phyloP scores from a whole-genome alignment of 2,329 filamentous ascomycete species.

The Paecilomyces formosus region DNA sequence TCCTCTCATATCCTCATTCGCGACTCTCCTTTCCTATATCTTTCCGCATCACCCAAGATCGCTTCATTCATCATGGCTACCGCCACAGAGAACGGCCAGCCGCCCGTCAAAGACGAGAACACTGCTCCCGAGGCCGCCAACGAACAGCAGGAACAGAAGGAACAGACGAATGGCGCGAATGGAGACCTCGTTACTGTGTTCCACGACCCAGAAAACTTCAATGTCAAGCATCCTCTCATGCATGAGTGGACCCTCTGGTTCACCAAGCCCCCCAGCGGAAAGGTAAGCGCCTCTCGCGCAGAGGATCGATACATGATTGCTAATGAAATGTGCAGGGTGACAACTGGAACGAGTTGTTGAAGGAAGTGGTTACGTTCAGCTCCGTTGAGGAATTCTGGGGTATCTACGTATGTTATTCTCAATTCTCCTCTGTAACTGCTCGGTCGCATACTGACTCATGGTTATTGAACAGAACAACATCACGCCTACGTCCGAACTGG shows the following conservation, averaged over 20 bases:
- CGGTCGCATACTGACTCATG: background rate
- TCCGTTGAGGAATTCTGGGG: constrained; percentile 99
- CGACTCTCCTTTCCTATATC: constrained; percentile 2
- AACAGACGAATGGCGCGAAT: constrained; percentile 11
- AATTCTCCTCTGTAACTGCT: background rate
- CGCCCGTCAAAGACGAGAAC: constrained; percentile 45
- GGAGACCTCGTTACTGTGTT: constrained; percentile 82
- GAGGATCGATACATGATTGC: background rate
- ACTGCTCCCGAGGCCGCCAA: constrained; percentile 42
- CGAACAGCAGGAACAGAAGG: constrained; percentile 22
- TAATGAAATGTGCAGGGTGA: constrained; percentile 57
- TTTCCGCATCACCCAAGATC: constrained; percentile 6
- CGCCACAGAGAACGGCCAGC: constrained; percentile 27
- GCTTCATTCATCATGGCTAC: constrained; percentile 26
- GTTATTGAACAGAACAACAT: constrained; percentile 77
- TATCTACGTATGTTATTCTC: constrained; percentile 69
- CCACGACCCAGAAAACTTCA: constrained; percentile 98
- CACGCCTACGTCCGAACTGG: constrained; percentile 87
- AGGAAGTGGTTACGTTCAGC: constrained; percentile 98
- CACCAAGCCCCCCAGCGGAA: constrained; percentile 93
- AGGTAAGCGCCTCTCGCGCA: constrained; percentile 49
- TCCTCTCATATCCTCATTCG: constrained; percentile 1
- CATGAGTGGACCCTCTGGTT: constrained; percentile 99
- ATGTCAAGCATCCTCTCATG: constrained; percentile 96
- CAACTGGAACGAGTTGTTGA: constrained; percentile 97